A percentile compares a stretch with the other conserved stretches of the same genome.
Evolutionary conservation across 345 rosid species (phyloP).

Genomic region (Turritis glabra): DNA sequence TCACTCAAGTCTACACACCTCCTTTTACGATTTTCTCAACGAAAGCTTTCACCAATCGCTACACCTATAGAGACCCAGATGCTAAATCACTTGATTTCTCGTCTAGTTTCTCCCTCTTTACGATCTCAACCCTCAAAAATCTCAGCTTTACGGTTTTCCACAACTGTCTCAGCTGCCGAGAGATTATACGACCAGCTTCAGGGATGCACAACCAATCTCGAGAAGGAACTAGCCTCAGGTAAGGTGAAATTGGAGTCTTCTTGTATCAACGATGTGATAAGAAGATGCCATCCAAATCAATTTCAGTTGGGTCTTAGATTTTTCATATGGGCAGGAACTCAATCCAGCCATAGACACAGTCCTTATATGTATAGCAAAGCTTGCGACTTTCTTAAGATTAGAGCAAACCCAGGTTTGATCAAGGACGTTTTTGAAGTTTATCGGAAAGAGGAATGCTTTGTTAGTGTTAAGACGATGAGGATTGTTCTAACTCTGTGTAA

Average conservation of each 20-base stretch:
- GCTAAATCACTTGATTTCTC: slow-evolving; percentile 26
- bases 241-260: slow-evolving; percentile 50
- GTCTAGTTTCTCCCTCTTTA: slow-evolving; percentile 34
- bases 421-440: slow-evolving; percentile 59
- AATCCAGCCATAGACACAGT: slow-evolving; percentile 65
- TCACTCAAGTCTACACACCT: background rate
- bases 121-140: slow-evolving; percentile 32
- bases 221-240: slow-evolving; percentile 47
- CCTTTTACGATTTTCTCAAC: background rate
- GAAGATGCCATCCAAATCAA: slow-evolving; percentile 47
- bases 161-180: slow-evolving; percentile 48
- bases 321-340: slow-evolving; percentile 81
- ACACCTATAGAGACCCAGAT: background rate
- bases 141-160: slow-evolving; percentile 33
- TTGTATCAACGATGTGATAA: slow-evolving; percentile 58
- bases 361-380: slow-evolving; percentile 60
- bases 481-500: slow-evolving; percentile 66
- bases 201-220: slow-evolving; percentile 43
- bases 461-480: slow-evolving; percentile 60
- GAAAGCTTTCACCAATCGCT: background rate
- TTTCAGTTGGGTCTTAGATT: slow-evolving; percentile 64
- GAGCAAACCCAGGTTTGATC: slow-evolving; percentile 49
- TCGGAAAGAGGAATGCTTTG: slow-evolving; percentile 47
- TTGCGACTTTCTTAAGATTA: slow-evolving; percentile 58
- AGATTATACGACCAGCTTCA: slow-evolving; percentile 47